Evolutionary conservation across 1,284 basidiomycete genomes (phyloP).

Genomic region (Volvariella surrecta): DNA sequence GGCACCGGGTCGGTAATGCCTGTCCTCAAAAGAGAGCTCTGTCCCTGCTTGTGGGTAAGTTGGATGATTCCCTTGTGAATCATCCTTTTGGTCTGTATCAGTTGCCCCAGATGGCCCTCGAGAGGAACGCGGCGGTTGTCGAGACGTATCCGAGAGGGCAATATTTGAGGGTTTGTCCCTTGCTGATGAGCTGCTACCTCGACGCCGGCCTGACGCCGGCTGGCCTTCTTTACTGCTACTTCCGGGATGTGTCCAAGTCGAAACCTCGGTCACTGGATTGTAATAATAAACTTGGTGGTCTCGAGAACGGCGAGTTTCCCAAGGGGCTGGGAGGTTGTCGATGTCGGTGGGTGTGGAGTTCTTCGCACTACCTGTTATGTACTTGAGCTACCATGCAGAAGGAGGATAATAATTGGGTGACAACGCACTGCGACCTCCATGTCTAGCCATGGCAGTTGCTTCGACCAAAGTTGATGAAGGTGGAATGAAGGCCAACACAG

Average conservation of each 20-base stretch:
- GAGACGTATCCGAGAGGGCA: conserved; percentile 17
- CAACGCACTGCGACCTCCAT: conserved; percentile 14
- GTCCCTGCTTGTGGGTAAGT: conserved; percentile 16
- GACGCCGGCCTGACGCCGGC: conserved; percentile 13
- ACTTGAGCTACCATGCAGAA: conserved; percentile 19
- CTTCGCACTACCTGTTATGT: not conserved
- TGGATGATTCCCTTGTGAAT: conserved; percentile 10
- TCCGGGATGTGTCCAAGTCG: conserved; percentile 51
- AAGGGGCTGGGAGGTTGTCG: conserved; percentile 41
- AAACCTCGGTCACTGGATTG: conserved; percentile 46
- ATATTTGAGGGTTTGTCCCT: conserved; percentile 13
- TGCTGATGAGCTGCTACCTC: conserved; percentile 16
- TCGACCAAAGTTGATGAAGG: conserved; percentile 47
- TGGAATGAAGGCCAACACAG: conserved; percentile 44
- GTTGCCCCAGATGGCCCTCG: conserved; percentile 6
- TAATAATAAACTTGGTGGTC: conserved; percentile 47
- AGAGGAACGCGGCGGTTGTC: conserved; percentile 17
- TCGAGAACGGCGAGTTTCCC: conserved; percentile 50
- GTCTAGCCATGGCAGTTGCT: conserved; percentile 47
- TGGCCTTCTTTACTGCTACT: conserved; percentile 16
- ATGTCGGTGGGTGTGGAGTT: conserved; percentile 18
- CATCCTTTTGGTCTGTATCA: no score
- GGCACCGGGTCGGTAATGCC: conserved; percentile 50
- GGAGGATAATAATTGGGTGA: conserved; percentile 4
- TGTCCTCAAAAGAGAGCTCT: conserved; percentile 36